Base-by-base conservation (phyloP, 2,329 filamentous ascomycete species). In the Penicillium occitanis region DNA sequence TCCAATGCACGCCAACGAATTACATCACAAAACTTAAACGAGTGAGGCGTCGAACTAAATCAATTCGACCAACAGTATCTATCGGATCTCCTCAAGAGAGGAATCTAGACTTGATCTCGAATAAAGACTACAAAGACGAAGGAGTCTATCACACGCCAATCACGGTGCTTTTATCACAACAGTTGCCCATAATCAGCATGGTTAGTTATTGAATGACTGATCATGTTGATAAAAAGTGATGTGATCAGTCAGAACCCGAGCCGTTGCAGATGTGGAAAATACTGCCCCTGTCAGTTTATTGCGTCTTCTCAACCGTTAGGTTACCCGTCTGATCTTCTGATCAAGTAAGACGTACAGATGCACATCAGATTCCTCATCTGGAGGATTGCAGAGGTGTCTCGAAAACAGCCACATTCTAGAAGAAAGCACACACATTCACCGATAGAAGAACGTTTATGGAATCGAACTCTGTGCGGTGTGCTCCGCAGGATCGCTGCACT, bases 1-100 rank as follows among this genome's bases (percentile, higher is more conserved):
- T 57, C 51, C 30, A 57, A 28, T 19, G n/a, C 48, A 6, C n/a
- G 14, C n/a, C 53, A n/a, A 37, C 53, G n/a, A 57, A 57, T 57
- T 33, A 57, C 30, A 22, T 8, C 33, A 37, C 33, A 37, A 14
- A 37, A 14, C 17, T 25, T 22, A 37, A 25, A 22, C n/a, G 33
- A 57, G 33, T 33, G 53, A 40, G 53, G 53, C 53, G 30, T 55
- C 10, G 33, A 14, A 25, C 53, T 57, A 37, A 57, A 33, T 53
- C 17, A 2, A 53, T 53, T 53, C 28, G 25, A n/a, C 50, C 50
- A 53, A 53, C 50, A 17, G 50, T 28, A 53, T 53, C 14, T 30
- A 33, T 33, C 17, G 17, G 14, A 50, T 50, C 2, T 14, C 42
- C 42, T 46, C n/a, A 46, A 8, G 42, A 44, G 30, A 19, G 28